phyloP scores from a whole-genome alignment of 1,284 basidiomycete species.

The Tremellales sp. region DNA sequence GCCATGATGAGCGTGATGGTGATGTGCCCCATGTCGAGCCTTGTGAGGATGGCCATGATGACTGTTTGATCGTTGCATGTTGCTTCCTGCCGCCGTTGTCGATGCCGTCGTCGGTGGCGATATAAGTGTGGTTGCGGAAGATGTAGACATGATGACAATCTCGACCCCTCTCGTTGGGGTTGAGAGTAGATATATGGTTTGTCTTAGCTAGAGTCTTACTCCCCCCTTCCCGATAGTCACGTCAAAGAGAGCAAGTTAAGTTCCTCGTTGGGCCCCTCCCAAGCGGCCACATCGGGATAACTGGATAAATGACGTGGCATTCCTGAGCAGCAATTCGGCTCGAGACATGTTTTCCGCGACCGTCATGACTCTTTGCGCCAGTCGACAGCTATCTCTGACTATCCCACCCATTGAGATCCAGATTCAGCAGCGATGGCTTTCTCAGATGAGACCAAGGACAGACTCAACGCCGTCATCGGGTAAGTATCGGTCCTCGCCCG shows the following conservation, averaged over 20 bases:
- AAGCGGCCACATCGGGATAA: too few species aligned
- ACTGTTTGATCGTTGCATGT: neutral
- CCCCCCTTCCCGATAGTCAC: too few species aligned
- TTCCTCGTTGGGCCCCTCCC: too few species aligned
- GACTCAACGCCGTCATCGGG: conserved; percentile 47
- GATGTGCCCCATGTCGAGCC: conserved; percentile 6
- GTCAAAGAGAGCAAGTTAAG: too few species aligned
- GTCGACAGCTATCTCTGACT: neutral
- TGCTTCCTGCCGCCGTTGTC: too few species aligned
- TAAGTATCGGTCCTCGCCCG: conserved; percentile 15
- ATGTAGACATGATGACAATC: conserved; percentile 36
- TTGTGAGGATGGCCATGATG: conserved; percentile 7
- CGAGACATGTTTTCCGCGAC: too few species aligned
- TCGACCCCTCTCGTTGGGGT: neutral
- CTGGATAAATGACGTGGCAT: too few species aligned
- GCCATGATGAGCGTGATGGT: conserved; percentile 3
- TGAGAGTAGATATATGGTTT: too few species aligned
- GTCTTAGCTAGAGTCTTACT: too few species aligned
- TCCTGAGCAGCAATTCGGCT: too few species aligned
- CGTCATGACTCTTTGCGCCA: neutral
- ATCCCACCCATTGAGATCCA: too few species aligned
- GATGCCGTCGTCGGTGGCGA: conserved; percentile 25
- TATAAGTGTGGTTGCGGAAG: conserved; percentile 38
- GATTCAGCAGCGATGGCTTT: conserved; percentile 43
- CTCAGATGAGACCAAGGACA: conserved; percentile 50